Percentiles rank a stretch among this genome's conserved stretches.
Conservation (phyloP, 257 asterid genomes). For the Solanum ossicruentum region DNA sequence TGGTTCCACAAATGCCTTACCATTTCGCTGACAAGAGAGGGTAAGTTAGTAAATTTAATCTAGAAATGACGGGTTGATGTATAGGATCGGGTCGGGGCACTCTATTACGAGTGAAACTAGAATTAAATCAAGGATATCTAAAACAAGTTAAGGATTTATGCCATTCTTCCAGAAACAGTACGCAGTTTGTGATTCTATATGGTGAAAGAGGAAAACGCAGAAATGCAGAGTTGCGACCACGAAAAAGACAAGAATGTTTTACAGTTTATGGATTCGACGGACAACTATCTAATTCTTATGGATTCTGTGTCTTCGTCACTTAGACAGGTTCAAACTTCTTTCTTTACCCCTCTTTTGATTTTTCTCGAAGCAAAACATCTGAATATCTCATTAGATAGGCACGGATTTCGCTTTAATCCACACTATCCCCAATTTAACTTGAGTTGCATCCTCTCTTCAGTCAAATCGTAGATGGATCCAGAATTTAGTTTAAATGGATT, state of each 20-base stretch:
- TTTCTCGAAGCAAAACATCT: neutral
- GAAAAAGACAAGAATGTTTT: conserved; percentile 36
- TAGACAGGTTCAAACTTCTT: conserved; percentile 49
- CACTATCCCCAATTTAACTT: too few relatives aligned
- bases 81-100: neutral
- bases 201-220: neutral
- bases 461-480: too few relatives aligned
- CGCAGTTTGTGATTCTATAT: neutral
- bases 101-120: neutral
- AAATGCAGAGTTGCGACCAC: neutral
- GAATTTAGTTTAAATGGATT: neutral
- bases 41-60: neutral
- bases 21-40: neutral
- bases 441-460: too few relatives aligned
- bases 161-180: neutral
- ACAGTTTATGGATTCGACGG: conserved; percentile 67
- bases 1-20: neutral
- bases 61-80: neutral
- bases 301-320: conserved; percentile 65
- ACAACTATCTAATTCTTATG: conserved; percentile 46
- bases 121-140: neutral
- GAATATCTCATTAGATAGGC: neutral
- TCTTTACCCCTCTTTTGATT: neutral
- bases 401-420: neutral
- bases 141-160: neutral